Base-by-base conservation (phyloP, 2,329 filamentous ascomycete species). In the Lachnellula cervina region DNA sequence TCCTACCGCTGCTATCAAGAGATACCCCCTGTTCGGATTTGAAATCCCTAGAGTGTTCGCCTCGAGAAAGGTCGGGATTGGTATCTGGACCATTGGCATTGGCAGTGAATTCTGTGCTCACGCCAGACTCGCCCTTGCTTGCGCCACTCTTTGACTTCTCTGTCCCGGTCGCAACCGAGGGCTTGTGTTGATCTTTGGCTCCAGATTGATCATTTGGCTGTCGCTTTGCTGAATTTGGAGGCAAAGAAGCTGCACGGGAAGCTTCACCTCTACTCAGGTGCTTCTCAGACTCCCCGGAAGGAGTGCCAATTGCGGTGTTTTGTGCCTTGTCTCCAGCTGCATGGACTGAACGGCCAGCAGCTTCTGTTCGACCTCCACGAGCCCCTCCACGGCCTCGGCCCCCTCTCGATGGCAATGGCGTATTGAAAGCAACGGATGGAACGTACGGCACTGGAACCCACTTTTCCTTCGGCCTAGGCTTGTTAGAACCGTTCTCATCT, bases 371-470 rank as follows among this genome's bases (percentile, higher is more conserved):
- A 46, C 71, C 70, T 63, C 75, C 70, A 58, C 78, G 73, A 59
- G 61, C 62, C 53, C 64, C 65, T 57, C 75, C 72, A 58, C 68
- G 64, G 56, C 79, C 77, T 61, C 80, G 73, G 56, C 81, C 78
- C 64, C 79, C 79, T 68, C 83, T 80, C 54, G 78, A 73, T n/a
- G 86, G 84, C 42, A 96, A 72, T 28, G 88, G 90, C 0, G 94
- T 97, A 70, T 90, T 88, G 72, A 96, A 97, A 56, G 86, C 86
- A 49, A 94, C 90, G 14, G 84, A 87, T 8, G 91, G 93, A 13
- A 89, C 90, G 67, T 92, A 93, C 35, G 87, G 83, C 55, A 97
- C 82, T 1, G 85, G 81, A 56, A 89, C 85, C 93, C 94, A 97
- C 67, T 91, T 89, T 66, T 88, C 84, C 76, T 95, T 95, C 55